Conservation (phyloP, 1,284 basidiomycete species). For the Tetrapyrgos nigripes region DNA sequence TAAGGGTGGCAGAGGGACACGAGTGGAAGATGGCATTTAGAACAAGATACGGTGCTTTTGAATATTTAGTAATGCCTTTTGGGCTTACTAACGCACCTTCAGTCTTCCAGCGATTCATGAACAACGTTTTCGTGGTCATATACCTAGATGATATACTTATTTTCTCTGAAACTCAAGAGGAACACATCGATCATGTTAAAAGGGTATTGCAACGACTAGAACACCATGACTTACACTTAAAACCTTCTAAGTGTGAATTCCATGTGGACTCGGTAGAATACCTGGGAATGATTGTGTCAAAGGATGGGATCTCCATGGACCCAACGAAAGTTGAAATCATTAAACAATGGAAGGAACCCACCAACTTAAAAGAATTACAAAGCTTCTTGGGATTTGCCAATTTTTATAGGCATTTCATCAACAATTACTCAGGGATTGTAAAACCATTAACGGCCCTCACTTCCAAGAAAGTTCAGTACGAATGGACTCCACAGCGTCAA, state of each 20-base stretch:
- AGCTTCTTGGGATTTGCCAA: slow-evolving; percentile 37
- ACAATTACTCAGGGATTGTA: slow-evolving; percentile 31
- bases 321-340: slow-evolving; percentile 42
- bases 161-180: slow-evolving; percentile 18
- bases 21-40: no score
- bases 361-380: slow-evolving; percentile 25
- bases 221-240: slow-evolving; percentile 37
- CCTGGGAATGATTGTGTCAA: slow-evolving; percentile 44
- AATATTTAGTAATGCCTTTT: no score
- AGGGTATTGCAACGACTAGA: slow-evolving; percentile 42
- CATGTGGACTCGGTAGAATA: slow-evolving; percentile 37
- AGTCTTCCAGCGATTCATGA: slow-evolving; percentile 36
- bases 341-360: slow-evolving; percentile 24
- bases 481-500: slow-evolving; percentile 10
- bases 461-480: slow-evolving; percentile 7
- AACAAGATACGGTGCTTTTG: no score
- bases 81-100: slow-evolving; percentile 1
- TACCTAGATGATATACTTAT: slow-evolving; percentile 42
- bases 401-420: slow-evolving; percentile 45
- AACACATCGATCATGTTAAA: slow-evolving; percentile 25
- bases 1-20: background rate
- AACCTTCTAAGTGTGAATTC: slow-evolving; percentile 48
- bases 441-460: no score
- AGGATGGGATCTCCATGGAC: slow-evolving; percentile 41
- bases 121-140: slow-evolving; percentile 44